Evolutionary conservation across 208 protist species (phyloP), one percentile per base, ranked within the genome.

Genomic region (Leptomonas pyrrhocoris): DNA sequence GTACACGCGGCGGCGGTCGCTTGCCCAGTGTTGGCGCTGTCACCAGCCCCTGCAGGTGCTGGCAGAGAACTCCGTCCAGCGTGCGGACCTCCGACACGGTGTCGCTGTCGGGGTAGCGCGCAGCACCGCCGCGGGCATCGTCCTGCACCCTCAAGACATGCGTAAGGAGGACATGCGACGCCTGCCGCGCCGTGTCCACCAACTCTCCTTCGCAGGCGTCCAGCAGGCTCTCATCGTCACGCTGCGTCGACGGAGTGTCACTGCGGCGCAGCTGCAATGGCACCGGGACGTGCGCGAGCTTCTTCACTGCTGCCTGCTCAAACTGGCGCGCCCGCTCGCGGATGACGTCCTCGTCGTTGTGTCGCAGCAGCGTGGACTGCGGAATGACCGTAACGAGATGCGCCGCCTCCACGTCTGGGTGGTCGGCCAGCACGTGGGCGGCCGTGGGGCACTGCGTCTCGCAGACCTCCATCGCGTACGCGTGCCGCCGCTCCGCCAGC

Each of bases 271-370:
- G 23, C 53, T 62, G 63, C 27, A 79, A 67, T 16, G 80, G 60
- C 23, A 80, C 61, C 38, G 71, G 63, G 2, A 75, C 58, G n/a
- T 55, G 54, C 3, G 62, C 43, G 12, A 54, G 43, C 4, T 74
- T 53, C 23, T 45, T 50, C 48, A 57, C 48, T 38, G 68, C 49
- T 53, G 79, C 62, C 28, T 79, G 62, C 31, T 85, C 70, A 61
- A 95, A 93, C 15, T 84, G 79, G 13, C 78, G 74, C 12, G 64
- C 80, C 48, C 90, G 88, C 28, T 84, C 85, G 19, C 51, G 57
- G 43, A 93, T 80, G 12, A 84, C 77, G 40, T 95, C 90, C 15
- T 84, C 80, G 18, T 83, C 80, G 73, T 88, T 79, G 62, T 93
- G 86, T 6, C 77, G 83, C 60, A 95, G 66, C 34, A 95, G 68